Base-by-base conservation (phyloP, 805 yeast species). In the Candida rishiriensis region DNA sequence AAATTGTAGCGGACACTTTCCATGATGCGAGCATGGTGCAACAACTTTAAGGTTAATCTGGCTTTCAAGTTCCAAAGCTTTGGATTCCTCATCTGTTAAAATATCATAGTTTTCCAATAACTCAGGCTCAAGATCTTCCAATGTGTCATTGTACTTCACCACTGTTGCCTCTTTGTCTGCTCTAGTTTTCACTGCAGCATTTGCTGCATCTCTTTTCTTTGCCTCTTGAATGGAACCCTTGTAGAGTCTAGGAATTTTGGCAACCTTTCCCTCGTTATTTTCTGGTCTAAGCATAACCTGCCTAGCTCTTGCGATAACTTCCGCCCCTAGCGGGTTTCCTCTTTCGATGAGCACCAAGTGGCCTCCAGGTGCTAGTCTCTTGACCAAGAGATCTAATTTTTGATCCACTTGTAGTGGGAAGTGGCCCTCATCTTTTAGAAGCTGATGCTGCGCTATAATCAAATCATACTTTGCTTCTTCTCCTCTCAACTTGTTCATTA, bases 21-120 rank as follows among this genome's bases (percentile, higher is more conserved):
- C 78, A 55, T 88, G 96, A 60, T 93, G 97, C 1, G 91, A 65
- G 59, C 97, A 93, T 3, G 99, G 99, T 0, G 96, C 96, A 15
- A 91, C 59, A 9, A 91, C 72, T 34, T 76, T 75, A 40, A 89
- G 56, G 51, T 83, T 75, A 72, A 57, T 75, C 64, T 36, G 51
- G 35, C 47, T 57, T 15, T 38, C 48, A 3, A 44, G 34, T 18
- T 43, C 40, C 17, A 42, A 45, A 1, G 49, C 43, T 10, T 21
- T 10, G 8, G 36, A 15, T 10, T 30, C 33, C 36, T 30, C 36
- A 15, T 49, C 50, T 28, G 48, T 52, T 13, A 46, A 41, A 29
- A 61, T 40, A 17, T 59, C 62, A 41, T 36, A 61, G 10, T 50
- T 40, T 31, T 59, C 53, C 31, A 59, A 33, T 10, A 60, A 31